These are phyloP conservation scores for Phaeodactylum tricornutum DNA, from an alignment of 108 stramenopile genomes.

Conservation along the genomic window DNA sequence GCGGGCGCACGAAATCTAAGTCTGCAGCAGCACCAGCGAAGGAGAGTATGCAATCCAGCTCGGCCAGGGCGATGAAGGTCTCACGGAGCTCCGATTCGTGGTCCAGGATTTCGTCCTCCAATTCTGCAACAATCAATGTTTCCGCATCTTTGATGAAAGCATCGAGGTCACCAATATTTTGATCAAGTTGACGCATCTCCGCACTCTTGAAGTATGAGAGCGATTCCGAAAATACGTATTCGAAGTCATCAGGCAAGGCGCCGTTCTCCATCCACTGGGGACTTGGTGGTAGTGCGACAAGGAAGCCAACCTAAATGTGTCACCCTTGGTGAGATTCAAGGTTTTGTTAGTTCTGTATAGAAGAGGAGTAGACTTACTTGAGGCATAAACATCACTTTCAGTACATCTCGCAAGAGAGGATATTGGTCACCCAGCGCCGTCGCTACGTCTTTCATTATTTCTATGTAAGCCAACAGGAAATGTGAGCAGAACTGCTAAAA, in stretches of 20 bases:
- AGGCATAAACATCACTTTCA: conserved; percentile 84
- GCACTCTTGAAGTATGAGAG: conserved; percentile 80
- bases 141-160: conserved; percentile 86
- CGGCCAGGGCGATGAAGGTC: conserved; percentile 72
- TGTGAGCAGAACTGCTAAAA: no score
- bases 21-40: conserved; percentile 80
- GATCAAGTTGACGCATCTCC: conserved; percentile 75
- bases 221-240: conserved; percentile 67
- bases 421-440: no score
- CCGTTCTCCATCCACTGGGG: conserved; percentile 29
- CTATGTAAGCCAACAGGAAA: background rate
- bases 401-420: no score
- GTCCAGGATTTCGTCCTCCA: conserved; percentile 88
- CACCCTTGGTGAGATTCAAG: no score
- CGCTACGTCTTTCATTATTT: conserved; percentile 1
- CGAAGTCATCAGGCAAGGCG: conserved; percentile 57
- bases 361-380: no score
- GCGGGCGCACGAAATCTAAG: conserved; percentile 73
- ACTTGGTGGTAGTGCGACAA: conserved; percentile 53
- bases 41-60: conserved; percentile 83
- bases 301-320: conserved; percentile 78
- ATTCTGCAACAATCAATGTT: conserved; percentile 71
- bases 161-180: conserved; percentile 87
- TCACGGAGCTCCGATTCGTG: conserved; percentile 67
- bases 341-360: no score